These are phyloP conservation scores for Dictyostelium capitatum DNA, from an alignment of 78 protist species.

Conservation along the genomic window DNA sequence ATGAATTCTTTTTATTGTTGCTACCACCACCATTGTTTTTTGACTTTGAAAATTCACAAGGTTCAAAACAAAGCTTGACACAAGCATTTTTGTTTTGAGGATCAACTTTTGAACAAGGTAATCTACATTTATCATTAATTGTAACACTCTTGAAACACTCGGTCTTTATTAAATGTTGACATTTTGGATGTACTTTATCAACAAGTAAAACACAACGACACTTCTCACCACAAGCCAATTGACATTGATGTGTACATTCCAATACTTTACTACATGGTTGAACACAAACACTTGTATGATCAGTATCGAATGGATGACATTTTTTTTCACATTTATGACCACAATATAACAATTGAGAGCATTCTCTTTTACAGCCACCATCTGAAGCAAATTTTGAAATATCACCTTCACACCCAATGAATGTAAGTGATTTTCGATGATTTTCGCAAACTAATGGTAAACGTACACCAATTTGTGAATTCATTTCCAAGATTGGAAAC, in stretches of 20 bases:
- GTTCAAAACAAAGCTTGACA: too few relatives aligned
- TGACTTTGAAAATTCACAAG: too few relatives aligned
- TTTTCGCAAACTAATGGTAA: slow-evolving; percentile 73
- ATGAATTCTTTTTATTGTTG: too few relatives aligned
- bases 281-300: slow-evolving; percentile 77
- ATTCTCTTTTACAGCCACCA: slow-evolving; percentile 3
- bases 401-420: neutral
- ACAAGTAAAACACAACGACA: slow-evolving; percentile 31
- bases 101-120: neutral
- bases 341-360: neutral
- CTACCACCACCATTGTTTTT: too few relatives aligned
- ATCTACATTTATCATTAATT: neutral
- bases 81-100: too few relatives aligned
- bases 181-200: neutral
- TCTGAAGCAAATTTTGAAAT: neutral
- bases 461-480: slow-evolving; percentile 78
- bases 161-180: neutral
- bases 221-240: neutral
- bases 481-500: slow-evolving; percentile 81
- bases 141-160: neutral
- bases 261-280: slow-evolving; percentile 27
- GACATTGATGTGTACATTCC: slow-evolving; percentile 76
- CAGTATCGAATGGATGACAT: slow-evolving; percentile 26
- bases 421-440: neutral
- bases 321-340: neutral